Evolutionary conservation across 805 yeast genomes (phyloP).

Genomic region (Yamadazyma paraphyllophila): DNA sequence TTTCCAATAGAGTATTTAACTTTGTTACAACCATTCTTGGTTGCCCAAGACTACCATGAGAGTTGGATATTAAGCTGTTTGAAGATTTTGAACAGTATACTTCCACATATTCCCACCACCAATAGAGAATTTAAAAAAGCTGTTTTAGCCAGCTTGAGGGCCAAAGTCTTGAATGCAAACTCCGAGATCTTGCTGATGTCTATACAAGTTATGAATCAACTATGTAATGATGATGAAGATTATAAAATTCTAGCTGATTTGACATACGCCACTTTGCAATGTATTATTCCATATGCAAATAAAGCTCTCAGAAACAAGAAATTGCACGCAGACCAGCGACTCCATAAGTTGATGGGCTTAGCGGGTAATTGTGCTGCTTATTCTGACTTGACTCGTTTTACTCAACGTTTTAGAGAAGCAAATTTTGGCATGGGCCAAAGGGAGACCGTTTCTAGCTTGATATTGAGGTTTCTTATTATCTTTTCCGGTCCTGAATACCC

Average conservation of each 20-base stretch:
- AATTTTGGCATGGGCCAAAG: conserved; percentile 43
- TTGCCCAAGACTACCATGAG: not conserved
- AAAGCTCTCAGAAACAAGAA: conserved; percentile 17
- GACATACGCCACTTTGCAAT: conserved; percentile 35
- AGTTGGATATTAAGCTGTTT: not conserved
- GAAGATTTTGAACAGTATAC: not conserved
- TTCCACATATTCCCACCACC: not conserved
- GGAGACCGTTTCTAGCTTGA: conserved; percentile 57
- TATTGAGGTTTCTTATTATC: conserved; percentile 55
- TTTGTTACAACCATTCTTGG: conserved; percentile 50
- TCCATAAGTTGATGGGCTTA: conserved; percentile 57
- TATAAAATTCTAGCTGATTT: not conserved
- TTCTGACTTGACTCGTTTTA: conserved; percentile 55
- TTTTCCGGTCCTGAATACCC: conserved; percentile 44
- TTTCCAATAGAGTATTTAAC: conserved; percentile 66
- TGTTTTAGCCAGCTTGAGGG: not conserved
- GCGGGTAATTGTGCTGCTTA: conserved; percentile 70
- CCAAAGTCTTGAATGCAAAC: not conserved
- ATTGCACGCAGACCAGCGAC: conserved; percentile 39
- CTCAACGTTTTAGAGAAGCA: conserved; percentile 37
- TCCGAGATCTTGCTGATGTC: not conserved
- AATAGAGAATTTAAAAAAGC: not conserved
- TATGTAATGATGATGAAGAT: not conserved
- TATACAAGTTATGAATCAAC: not conserved
- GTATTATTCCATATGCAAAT: conserved; percentile 46